Evolutionary conservation across 352 stramenopile species (phyloP).

Genomic region (Phytophthora ohioensis): DNA sequence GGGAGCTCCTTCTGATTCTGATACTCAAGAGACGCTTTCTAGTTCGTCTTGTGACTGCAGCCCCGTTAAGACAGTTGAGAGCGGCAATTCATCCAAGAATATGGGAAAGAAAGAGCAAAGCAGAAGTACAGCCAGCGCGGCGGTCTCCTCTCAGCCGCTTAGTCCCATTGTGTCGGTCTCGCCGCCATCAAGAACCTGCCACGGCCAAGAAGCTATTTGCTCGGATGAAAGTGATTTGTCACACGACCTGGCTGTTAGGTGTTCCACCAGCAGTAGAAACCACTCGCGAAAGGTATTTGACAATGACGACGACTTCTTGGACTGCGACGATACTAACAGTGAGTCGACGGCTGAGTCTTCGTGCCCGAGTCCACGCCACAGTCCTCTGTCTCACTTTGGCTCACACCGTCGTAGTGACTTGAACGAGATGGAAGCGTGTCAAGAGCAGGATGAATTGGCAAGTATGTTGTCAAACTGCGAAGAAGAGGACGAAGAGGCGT

Average conservation of each 20-base stretch:
- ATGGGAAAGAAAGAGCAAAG: slow-evolving; percentile 14
- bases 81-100: slow-evolving; percentile 1
- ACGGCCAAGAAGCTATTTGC: slow-evolving; percentile 6
- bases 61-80: slow-evolving; percentile 12
- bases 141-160: slow-evolving; percentile 11
- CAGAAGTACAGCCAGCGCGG: slow-evolving; percentile 1
- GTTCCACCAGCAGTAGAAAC: slow-evolving; percentile 10
- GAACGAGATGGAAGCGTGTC: slow-evolving; percentile 34
- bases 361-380: slow-evolving; percentile 71
- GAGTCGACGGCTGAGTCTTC: slow-evolving; percentile 80
- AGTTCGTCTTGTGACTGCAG: slow-evolving; percentile 32
- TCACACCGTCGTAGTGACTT: slow-evolving; percentile 40
- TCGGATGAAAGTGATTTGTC: slow-evolving; percentile 32
- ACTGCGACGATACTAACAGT: slow-evolving; percentile 80
- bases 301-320: slow-evolving; percentile 69
- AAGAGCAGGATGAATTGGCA: slow-evolving; percentile 66
- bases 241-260: slow-evolving; percentile 26
- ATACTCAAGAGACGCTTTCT: slow-evolving; percentile 22
- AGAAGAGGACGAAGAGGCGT: slow-evolving; percentile 73
- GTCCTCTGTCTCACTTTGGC: slow-evolving; percentile 40
- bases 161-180: slow-evolving; percentile 10
- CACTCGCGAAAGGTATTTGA: slow-evolving; percentile 36
- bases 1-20: slow-evolving; percentile 19
- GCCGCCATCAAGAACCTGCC: slow-evolving; percentile 26
- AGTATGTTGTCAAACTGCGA: slow-evolving; percentile 63